phyloP scores from a whole-genome alignment of 176 grass and related monocot genomes.

The Themeda triandra region DNA sequence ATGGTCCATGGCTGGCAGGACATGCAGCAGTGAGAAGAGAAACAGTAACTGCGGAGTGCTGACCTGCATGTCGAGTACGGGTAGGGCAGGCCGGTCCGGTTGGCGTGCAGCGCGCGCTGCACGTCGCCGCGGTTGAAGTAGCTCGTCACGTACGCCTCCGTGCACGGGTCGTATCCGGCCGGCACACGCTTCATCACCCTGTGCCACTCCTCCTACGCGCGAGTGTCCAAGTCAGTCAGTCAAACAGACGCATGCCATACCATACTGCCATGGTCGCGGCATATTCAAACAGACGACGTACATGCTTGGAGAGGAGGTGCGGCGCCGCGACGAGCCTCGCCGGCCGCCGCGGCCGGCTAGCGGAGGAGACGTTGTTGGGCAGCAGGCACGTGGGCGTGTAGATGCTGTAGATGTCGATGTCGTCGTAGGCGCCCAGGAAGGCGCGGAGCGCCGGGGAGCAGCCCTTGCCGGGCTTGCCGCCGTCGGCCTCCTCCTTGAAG shows the following conservation, averaged over 20 bases:
- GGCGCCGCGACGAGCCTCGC: slow-evolving; percentile 60
- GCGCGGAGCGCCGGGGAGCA: slow-evolving; percentile 75
- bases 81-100: slow-evolving; percentile 60
- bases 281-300: slow-evolving; percentile 14
- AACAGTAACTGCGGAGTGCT: background rate
- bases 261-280: no score
- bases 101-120: slow-evolving; percentile 83
- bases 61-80: slow-evolving; percentile 85
- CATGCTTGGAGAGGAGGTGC: slow-evolving; percentile 65
- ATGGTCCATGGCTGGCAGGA: background rate
- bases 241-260: no score
- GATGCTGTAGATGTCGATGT: slow-evolving; percentile 99
- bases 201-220: slow-evolving; percentile 66
- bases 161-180: slow-evolving; percentile 95
- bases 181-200: slow-evolving; percentile 49
- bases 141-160: slow-evolving; percentile 64
- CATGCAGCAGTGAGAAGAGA: background rate
- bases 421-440: slow-evolving; percentile 70
- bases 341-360: background rate
- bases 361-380: background rate
- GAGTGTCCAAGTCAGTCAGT: background rate
- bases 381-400: slow-evolving; percentile 75
- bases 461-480: slow-evolving; percentile 54
- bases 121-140: slow-evolving; percentile 86
- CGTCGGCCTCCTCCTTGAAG: slow-evolving; percentile 75